Conservation (phyloP, 202 grass and related monocot genomes). For the Hordeum pubiflorum region DNA sequence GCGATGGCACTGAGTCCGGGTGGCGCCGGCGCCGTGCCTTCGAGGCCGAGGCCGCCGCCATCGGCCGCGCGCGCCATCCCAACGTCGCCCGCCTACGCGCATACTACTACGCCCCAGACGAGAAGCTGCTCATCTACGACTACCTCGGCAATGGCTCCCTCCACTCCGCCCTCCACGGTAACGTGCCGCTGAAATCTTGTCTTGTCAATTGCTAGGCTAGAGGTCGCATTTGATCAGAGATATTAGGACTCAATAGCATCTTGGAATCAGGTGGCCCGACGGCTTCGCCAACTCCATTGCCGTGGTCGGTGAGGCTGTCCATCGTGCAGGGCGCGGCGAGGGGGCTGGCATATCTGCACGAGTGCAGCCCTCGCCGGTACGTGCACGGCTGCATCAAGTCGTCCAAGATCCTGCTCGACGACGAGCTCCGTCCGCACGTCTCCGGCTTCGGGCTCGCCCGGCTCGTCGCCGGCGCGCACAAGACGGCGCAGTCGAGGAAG, state of each 20-base stretch:
- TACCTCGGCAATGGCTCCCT: constrained; percentile 85
- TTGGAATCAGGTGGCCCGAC: constrained; percentile 50
- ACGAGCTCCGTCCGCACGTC: constrained; percentile 62
- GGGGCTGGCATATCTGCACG: constrained; percentile 71
- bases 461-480: constrained; percentile 58
- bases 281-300: constrained; percentile 44
- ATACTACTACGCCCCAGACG: constrained; percentile 90
- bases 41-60: constrained; percentile 59
- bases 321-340: constrained; percentile 71
- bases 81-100: constrained; percentile 80
- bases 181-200: neutral
- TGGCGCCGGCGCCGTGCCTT: constrained; percentile 71
- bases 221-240: neutral
- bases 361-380: constrained; percentile 84
- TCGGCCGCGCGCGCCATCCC: constrained; percentile 62
- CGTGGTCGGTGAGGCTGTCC: constrained; percentile 59
- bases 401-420: constrained; percentile 87
- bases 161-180: constrained; percentile 85
- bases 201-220: neutral
- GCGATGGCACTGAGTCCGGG: constrained; percentile 18
- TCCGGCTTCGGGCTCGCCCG: constrained; percentile 84
- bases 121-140: constrained; percentile 95
- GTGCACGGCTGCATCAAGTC: constrained; percentile 83
- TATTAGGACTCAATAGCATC: neutral
- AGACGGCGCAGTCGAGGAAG: constrained; percentile 50